phyloP scores from a whole-genome alignment of 139 green algal species.

The Chlamydomonas sp. region DNA sequence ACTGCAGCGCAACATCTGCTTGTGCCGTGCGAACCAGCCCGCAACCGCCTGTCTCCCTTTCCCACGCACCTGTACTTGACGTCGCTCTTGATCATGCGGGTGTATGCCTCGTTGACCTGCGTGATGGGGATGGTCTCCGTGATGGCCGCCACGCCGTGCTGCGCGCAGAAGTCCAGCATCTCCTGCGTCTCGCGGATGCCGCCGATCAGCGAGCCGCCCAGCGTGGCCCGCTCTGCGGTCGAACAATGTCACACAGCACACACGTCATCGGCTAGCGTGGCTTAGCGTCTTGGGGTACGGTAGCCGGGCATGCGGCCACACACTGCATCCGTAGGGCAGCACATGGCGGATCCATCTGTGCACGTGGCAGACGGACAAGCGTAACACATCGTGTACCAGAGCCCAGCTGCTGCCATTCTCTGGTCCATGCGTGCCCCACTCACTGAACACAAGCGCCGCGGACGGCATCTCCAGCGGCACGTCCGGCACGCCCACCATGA shows the following conservation, averaged over 20 bases:
- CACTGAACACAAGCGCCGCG: conserved; percentile 39
- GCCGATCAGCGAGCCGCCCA: conserved; percentile 71
- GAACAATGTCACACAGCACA: neutral
- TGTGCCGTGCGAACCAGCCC: no score
- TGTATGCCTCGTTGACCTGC: conserved; percentile 76
- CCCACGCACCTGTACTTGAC: conserved; percentile 62
- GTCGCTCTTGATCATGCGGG: conserved; percentile 70
- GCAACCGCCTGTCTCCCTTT: neutral
- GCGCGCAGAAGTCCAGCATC: conserved; percentile 80
- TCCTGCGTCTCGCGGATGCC: conserved; percentile 81
- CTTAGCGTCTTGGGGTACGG: no score
- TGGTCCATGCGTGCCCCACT: neutral
- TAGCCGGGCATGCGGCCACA: no score
- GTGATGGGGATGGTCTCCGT: conserved; percentile 52
- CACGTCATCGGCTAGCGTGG: no score
- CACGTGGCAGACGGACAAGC: no score
- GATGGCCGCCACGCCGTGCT: conserved; percentile 65
- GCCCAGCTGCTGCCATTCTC: no score
- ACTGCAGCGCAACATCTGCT: no score
- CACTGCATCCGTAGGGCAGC: no score
- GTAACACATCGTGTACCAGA: no score
- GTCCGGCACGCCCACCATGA: conserved; percentile 37
- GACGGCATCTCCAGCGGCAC: conserved; percentile 32
- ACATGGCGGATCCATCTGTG: no score
- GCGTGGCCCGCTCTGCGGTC: conserved; percentile 15